Evolutionary conservation across 257 asterid genomes (phyloP), one percentile per base, ranked within the genome.

Genomic region (Solanum pennellii): DNA sequence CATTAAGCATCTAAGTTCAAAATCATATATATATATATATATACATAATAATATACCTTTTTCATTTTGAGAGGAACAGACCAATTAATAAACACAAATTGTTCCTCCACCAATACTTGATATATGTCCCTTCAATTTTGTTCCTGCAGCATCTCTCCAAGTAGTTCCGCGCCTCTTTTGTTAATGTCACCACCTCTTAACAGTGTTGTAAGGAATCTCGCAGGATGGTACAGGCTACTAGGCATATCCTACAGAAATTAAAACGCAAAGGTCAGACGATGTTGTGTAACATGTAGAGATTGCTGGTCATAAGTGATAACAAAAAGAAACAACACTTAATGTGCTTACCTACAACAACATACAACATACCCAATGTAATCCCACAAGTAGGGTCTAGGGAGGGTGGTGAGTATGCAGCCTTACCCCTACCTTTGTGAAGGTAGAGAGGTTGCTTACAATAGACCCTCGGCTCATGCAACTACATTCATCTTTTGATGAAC

Each of bases 121-220:
- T 42, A 56, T 89, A 39, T 86, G 29, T 68, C 71, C 88, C 77
- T 87, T 95, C 91, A 96, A 82, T 93, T 94, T 89, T 94, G 93
- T 87, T 96, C 96, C 92, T 94, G 98, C 94, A 96, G 88, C 99
- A 96, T 95, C 93, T 95, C 97, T 45, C 97, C 98, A 2, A 95
- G 98, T 93, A 95, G 92, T 90, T 96, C 98, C 88, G 90, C 96
- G 33, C 95, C 87, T 92, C 97, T 91, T 92, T 92, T 94, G 92
- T 95, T 94, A 93, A 94, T 88, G 65, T 96, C 98, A 84, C 95
- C 98, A 76, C 98, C 92, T 88, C 94, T 93, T 89, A 96, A 86
- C 92, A 96, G 89, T 15, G 98, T 93, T 31, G 98, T 95, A 77
- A 96, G 96, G 87, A 94, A 93, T 91, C 98, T 95, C 27, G 95